Percentiles rank a stretch among this genome's conserved stretches.
Evolutionary conservation across 805 yeast species (phyloP).

Genomic region (Candida montana): DNA sequence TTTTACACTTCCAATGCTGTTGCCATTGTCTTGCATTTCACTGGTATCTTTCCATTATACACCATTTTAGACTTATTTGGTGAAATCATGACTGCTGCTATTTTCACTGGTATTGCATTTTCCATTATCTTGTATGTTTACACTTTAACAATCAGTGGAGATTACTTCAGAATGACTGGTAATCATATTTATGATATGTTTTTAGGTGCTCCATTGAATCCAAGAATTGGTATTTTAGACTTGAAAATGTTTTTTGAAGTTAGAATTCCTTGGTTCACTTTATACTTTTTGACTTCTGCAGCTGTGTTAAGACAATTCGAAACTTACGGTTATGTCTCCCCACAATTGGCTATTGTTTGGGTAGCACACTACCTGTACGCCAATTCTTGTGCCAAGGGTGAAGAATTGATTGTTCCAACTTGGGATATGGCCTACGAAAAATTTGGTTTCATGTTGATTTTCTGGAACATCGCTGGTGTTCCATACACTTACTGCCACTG

Average conservation of each 20-base stretch:
- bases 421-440: constrained; percentile 99
- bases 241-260: constrained; percentile 97
- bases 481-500: constrained; percentile 97
- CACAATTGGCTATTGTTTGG: constrained; percentile 68
- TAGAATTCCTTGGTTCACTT: constrained; percentile 92
- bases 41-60: constrained; percentile 69
- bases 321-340: constrained; percentile 68
- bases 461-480: constrained; percentile 99
- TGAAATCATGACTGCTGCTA: constrained; percentile 89
- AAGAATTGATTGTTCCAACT: constrained; percentile 92
- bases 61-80: constrained; percentile 80
- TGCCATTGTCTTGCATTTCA: constrained; percentile 58
- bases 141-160: constrained; percentile 60
- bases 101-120: constrained; percentile 66
- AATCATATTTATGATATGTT: constrained; percentile 85
- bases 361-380: constrained; percentile 93
- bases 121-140: constrained; percentile 65
- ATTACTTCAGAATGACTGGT: constrained; percentile 89
- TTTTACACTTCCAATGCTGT: constrained; percentile 64
- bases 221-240: constrained; percentile 88
- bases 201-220: constrained; percentile 97
- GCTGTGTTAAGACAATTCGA: constrained; percentile 77
- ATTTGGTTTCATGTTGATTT: constrained; percentile 97
- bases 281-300: constrained; percentile 71
- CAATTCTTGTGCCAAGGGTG: constrained; percentile 96